phyloP scores from a whole-genome alignment of 164 flowering plant genomes.

The Houttuynia cordata region DNA sequence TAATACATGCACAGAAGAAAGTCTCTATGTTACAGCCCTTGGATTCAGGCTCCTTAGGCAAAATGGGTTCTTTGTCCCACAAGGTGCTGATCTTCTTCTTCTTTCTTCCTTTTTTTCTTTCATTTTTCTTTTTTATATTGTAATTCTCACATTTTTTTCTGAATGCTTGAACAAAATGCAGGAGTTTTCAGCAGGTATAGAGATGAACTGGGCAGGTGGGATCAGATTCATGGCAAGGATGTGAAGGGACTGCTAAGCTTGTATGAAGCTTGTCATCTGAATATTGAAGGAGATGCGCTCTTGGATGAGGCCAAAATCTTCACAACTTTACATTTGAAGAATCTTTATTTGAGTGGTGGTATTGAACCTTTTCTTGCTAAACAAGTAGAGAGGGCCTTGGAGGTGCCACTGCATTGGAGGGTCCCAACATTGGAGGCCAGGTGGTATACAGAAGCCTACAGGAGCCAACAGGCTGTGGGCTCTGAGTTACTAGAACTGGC shows the following conservation, averaged over 20 bases:
- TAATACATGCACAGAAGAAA: background rate
- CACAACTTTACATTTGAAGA: constrained; percentile 15
- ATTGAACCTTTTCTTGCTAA: constrained; percentile 4
- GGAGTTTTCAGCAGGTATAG: constrained; percentile 13
- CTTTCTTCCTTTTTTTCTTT: constrained; percentile 10
- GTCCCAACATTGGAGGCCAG: constrained; percentile 21
- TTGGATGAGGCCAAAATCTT: constrained; percentile 34
- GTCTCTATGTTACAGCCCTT: constrained; percentile 4
- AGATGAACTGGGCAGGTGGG: constrained; percentile 19
- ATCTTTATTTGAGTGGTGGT: background rate
- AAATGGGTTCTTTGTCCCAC: constrained; percentile 2
- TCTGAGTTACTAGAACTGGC: constrained; percentile 21
- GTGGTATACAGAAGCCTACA: constrained; percentile 8
- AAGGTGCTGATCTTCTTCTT: constrained; percentile 1
- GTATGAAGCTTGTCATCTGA: constrained; percentile 27
- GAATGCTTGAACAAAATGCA: background rate
- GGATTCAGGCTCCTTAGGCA: constrained; percentile 8
- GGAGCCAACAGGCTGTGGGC: constrained; percentile 7
- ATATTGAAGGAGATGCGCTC: constrained; percentile 29
- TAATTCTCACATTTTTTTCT: too few species aligned
- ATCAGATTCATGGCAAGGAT: constrained; percentile 5
- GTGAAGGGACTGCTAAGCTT: constrained; percentile 16
- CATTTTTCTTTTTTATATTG: too few species aligned
- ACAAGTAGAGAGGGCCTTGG: constrained; percentile 15
- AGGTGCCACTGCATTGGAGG: constrained; percentile 33